Conservation (phyloP, 305 asterid genomes). For the Plantago lanceolata region DNA sequence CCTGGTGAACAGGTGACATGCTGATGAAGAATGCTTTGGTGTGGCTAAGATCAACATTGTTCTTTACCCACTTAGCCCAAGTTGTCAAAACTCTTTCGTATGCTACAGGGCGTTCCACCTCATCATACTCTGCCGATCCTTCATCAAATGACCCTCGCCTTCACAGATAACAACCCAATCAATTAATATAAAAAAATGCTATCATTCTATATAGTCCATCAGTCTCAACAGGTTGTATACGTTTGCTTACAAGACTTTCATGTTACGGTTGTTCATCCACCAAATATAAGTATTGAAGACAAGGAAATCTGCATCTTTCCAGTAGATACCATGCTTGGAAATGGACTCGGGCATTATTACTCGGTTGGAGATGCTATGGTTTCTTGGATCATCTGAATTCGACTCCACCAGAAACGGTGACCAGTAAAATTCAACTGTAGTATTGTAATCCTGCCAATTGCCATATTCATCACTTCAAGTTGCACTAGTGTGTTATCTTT, state of each 20-base stretch:
- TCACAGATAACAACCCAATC: neutral
- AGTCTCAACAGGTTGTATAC: too few relatives aligned
- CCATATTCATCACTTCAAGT: neutral
- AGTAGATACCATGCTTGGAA: slow-evolving; percentile 53
- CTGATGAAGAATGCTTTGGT: slow-evolving; percentile 64
- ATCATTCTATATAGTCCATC: too few relatives aligned
- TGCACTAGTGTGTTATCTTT: too few relatives aligned
- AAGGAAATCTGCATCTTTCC: slow-evolving; percentile 64
- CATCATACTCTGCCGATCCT: slow-evolving; percentile 54
- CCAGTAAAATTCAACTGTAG: slow-evolving; percentile 73
- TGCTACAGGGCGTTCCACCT: slow-evolving; percentile 48
- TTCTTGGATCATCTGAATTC: slow-evolving; percentile 65
- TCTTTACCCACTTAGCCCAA: slow-evolving; percentile 62
- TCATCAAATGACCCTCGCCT: slow-evolving; percentile 60
- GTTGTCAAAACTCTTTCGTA: slow-evolving; percentile 58
- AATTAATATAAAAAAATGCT: too few relatives aligned
- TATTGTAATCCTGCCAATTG: slow-evolving; percentile 61
- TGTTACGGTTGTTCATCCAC: slow-evolving; percentile 78
- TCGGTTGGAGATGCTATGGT: slow-evolving; percentile 63
- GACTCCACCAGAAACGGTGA: slow-evolving; percentile 69
- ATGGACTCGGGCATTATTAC: slow-evolving; percentile 70
- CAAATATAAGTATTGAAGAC: slow-evolving; percentile 85
- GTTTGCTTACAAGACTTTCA: slow-evolving; percentile 59
- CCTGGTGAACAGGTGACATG: slow-evolving; percentile 79
- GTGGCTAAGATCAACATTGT: slow-evolving; percentile 41